Conservation (phyloP, 495 filamentous ascomycete species). For the Mycothermus thermophilus region DNA sequence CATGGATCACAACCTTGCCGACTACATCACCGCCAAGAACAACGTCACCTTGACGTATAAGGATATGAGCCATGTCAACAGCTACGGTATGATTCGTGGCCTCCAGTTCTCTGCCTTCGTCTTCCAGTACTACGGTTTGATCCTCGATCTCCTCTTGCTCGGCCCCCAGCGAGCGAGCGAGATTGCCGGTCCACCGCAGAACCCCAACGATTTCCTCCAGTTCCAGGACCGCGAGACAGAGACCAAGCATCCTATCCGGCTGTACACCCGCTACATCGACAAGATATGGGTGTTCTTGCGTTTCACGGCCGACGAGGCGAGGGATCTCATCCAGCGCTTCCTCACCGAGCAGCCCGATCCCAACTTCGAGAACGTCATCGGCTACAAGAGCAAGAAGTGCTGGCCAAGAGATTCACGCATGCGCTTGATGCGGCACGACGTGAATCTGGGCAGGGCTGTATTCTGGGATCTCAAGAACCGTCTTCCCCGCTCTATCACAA, state of each 20-base stretch:
- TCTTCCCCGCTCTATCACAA: slow-evolving; percentile 84
- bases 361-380: slow-evolving; percentile 99
- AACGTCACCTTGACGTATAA: slow-evolving; percentile 99
- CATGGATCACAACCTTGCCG: slow-evolving; percentile 98
- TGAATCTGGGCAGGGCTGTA: slow-evolving; percentile 92
- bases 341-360: slow-evolving; percentile 96
- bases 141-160: slow-evolving; percentile 85
- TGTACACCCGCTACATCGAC: slow-evolving; percentile 97
- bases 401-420: slow-evolving; percentile 97
- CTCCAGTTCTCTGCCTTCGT: slow-evolving; percentile 97
- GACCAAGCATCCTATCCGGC: slow-evolving; percentile 80
- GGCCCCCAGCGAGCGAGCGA: slow-evolving; percentile 90
- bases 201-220: slow-evolving; percentile 96
- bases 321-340: slow-evolving; percentile 95
- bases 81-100: slow-evolving; percentile 94
- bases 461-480: slow-evolving; percentile 99
- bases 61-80: slow-evolving; percentile 99
- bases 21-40: slow-evolving; percentile 99
- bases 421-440: slow-evolving; percentile 97
- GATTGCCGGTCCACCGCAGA: slow-evolving; percentile 92
- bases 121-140: slow-evolving; percentile 97
- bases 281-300: slow-evolving; percentile 97
- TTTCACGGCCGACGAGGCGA: slow-evolving; percentile 83
- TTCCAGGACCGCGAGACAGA: slow-evolving; percentile 87
- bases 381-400: slow-evolving; percentile 98